phyloP scores from a whole-genome alignment of 2,329 filamentous ascomycete species.

The Emergomyces pasteurianus region DNA sequence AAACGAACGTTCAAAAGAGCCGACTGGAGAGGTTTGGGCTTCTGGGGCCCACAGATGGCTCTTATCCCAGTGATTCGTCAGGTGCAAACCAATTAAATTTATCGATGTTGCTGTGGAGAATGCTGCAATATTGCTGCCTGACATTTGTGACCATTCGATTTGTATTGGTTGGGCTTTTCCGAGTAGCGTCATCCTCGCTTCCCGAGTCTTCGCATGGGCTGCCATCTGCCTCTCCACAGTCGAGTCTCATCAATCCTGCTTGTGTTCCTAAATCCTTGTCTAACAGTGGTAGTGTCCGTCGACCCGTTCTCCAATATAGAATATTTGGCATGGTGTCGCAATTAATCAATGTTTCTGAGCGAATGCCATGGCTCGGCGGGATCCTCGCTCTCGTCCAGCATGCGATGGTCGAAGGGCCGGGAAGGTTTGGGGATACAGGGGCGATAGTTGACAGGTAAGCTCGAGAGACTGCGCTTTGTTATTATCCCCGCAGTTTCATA shows the following conservation, averaged over 20 bases:
- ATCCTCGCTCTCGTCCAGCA: constrained; percentile 64
- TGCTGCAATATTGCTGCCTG: constrained; percentile 41
- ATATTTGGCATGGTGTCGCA: constrained; percentile 63
- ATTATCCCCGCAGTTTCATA: constrained; percentile 4
- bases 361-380: constrained; percentile 86
- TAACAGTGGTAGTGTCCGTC: constrained; percentile 22
- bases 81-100: constrained; percentile 22
- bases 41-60: constrained; percentile 29
- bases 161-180: constrained; percentile 51
- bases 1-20: constrained; percentile 23
- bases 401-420: constrained; percentile 60
- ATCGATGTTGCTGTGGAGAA: constrained; percentile 37
- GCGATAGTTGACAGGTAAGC: constrained; percentile 85
- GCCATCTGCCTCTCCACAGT: constrained; percentile 18
- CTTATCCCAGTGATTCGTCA: constrained; percentile 15
- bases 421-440: constrained; percentile 60
- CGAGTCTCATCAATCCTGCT: constrained; percentile 15
- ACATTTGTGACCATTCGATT: constrained; percentile 53
- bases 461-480: constrained; percentile 8
- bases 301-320: constrained; percentile 63
- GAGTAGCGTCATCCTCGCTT: constrained; percentile 53
- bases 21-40: constrained; percentile 48
- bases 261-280: constrained; percentile 23
- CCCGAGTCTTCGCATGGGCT: constrained; percentile 11
- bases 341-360: constrained; percentile 58